A percentile compares a stretch with the other conserved stretches of the same genome.
Evolutionary conservation across 345 rosid species (phyloP).

Genomic region (Arabis hirsuta): DNA sequence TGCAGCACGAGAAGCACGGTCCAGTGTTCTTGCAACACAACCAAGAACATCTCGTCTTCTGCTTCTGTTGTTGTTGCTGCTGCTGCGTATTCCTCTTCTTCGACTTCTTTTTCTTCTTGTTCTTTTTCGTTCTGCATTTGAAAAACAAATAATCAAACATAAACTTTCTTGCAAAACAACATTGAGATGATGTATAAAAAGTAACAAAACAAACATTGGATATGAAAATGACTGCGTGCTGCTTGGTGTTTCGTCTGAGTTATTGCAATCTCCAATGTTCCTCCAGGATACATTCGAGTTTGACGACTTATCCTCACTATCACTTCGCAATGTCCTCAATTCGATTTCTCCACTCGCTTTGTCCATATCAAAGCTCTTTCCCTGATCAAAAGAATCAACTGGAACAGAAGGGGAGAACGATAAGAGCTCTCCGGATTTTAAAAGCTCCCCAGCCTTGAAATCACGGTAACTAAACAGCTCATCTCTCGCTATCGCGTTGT

Average conservation of each 20-base stretch:
- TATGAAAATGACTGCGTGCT: conserved; percentile 35
- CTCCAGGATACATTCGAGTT: conserved; percentile 36
- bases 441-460: conserved; percentile 37
- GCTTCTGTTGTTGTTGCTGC: conserved; percentile 37
- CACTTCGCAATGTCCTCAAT: neutral
- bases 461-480: conserved; percentile 45
- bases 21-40: conserved; percentile 36
- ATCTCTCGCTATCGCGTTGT: conserved; percentile 38
- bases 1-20: conserved; percentile 37
- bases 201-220: conserved; percentile 35
- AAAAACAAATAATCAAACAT: conserved; percentile 5
- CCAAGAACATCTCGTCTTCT: conserved; percentile 45
- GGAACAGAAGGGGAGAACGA: conserved; percentile 34
- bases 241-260: conserved; percentile 37
- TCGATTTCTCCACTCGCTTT: conserved; percentile 11
- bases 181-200: conserved; percentile 22
- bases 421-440: conserved; percentile 40
- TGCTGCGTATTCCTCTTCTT: conserved; percentile 34
- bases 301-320: conserved; percentile 38
- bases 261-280: conserved; percentile 35
- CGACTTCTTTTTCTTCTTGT: conserved; percentile 24
- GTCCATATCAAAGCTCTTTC: conserved; percentile 40
- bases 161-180: conserved; percentile 15
- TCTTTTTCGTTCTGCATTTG: conserved; percentile 38
- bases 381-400: conserved; percentile 32